Conservation (phyloP, 768 basidiomycete genomes). For the Rhodotorula toruloides region DNA sequence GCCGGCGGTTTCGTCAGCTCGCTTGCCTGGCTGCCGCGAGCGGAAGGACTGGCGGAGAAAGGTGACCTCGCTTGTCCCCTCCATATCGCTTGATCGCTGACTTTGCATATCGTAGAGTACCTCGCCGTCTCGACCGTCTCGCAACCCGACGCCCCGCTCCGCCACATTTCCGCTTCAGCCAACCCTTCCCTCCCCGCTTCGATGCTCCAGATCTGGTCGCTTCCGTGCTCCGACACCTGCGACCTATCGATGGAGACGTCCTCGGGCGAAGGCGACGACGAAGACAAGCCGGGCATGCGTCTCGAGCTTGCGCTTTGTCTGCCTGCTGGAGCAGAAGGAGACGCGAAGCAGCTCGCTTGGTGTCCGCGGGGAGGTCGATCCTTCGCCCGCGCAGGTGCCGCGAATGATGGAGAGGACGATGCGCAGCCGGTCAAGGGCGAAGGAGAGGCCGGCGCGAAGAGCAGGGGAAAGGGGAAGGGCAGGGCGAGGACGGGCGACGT, state of each 20-base stretch:
- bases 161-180: conserved; percentile 54
- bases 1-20: conserved; percentile 88
- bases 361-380: conserved; percentile 71
- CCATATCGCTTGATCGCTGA: not conserved
- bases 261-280: not conserved
- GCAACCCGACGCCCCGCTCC: conserved; percentile 5
- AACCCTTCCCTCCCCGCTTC: conserved; percentile 49
- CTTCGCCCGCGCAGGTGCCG: not conserved
- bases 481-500: not conserved
- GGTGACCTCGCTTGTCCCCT: conserved; percentile 30
- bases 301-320: conserved; percentile 77
- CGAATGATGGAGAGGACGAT: not conserved
- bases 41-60: conserved; percentile 54
- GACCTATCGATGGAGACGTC: conserved; percentile 12
- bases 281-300: conserved; percentile 4
- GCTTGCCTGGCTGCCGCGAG: conserved; percentile 86
- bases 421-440: not conserved
- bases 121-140: conserved; percentile 61
- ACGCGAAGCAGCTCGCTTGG: conserved; percentile 80
- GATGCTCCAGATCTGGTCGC: conserved; percentile 79
- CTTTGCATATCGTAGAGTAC: conserved; percentile 56
- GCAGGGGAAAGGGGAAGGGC: conserved; percentile 8
- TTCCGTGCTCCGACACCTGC: not conserved
- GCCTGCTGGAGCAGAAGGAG: conserved; percentile 64
- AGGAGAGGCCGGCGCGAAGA: too few relatives aligned